Conservation (phyloP, 2,329 filamentous ascomycete genomes). For the Biscogniauxia mediterranea region DNA sequence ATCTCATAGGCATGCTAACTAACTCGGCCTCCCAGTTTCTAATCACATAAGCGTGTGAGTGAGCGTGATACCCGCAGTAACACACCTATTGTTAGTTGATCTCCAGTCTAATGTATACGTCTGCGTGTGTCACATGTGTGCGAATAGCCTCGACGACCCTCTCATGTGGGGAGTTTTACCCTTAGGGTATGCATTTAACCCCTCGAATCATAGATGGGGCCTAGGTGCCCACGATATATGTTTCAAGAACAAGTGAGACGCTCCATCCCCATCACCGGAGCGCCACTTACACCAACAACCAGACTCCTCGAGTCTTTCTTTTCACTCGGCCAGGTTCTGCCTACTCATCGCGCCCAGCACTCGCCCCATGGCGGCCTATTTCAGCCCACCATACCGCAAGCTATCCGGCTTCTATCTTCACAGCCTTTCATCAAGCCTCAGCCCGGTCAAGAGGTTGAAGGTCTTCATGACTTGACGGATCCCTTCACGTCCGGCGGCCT, state of each 20-base stretch:
- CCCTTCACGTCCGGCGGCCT: conserved; percentile 49
- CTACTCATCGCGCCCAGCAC: conserved; percentile 78
- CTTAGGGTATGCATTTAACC: conserved; percentile 66
- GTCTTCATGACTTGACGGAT: conserved; percentile 41
- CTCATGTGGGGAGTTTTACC: conserved; percentile 91
- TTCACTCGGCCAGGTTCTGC: conserved; percentile 82
- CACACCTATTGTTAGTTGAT: conserved; percentile 17
- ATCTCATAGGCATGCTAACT: conserved; percentile 7
- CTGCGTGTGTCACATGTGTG: conserved; percentile 5
- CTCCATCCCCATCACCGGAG: not conserved
- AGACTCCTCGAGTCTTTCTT: conserved; percentile 79
- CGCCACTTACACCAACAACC: conserved; percentile 12
- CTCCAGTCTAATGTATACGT: conserved; percentile 19
- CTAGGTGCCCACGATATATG: conserved; percentile 95
- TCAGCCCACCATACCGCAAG: conserved; percentile 84
- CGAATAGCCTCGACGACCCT: conserved; percentile 81
- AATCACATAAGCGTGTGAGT: conserved; percentile 89
- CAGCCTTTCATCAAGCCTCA: conserved; percentile 42
- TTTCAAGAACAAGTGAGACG: conserved; percentile 74
- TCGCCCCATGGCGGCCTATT: conserved; percentile 81
- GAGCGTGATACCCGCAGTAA: conserved; percentile 19
- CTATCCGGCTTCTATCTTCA: conserved; percentile 75
- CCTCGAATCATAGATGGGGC: conserved; percentile 79
- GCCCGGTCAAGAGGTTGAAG: conserved; percentile 9
- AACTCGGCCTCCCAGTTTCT: conserved; percentile 57